Base-by-base conservation (phyloP, 2,329 filamentous ascomycete genomes). In the Zymoseptoria pseudotritici region DNA sequence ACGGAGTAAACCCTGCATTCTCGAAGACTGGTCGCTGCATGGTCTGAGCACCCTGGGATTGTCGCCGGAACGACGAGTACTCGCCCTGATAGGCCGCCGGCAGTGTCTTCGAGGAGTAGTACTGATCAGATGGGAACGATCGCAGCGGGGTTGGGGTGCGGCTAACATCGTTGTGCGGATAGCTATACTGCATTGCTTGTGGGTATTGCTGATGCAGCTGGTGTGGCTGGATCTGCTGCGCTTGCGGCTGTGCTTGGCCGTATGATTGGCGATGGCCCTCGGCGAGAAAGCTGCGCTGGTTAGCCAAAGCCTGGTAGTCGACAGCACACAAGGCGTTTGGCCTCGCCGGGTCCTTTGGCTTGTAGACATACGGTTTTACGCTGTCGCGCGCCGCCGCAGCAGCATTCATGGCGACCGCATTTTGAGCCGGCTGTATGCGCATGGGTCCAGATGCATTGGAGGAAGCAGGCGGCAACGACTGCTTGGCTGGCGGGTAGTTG, bases 361-460 rank as follows among this genome's bases (percentile, higher is more conserved):
- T 74, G 68, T 75, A 75, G n/a, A 65, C 63, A 56, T 75, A 75
- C 17, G 72, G 73, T 63, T 71, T 72, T 46, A 70, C 66, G 53
- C 61, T 62, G 55, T 58, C 59, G 26, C 59, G 61, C 50, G 61
- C 56, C 11, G 51, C 57, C n/a, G 61, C 61, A 50, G 59, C 55
- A 26, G 58, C 31, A 21, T 60, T 58, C 20, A 52, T 49, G 20
- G 13, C 55, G 4, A 53, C 21, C 46, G 58, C 64, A 49, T 53
- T 42, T 29, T 52, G 50, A 24, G 52, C 52, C 20, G 61, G 58
- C 31, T 65, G 63, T 31, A 62, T 60, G 20, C 60, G 59, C 55
- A 55, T 58, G 60, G 63, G 62, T 13, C 62, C 55, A 21, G 61
- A 54, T 22, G 66, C 55, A 56, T 67, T 57, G 49, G 66, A 63